phyloP scores from a whole-genome alignment of 31 red algal species.

The Odonthalia washingtoniensis region DNA sequence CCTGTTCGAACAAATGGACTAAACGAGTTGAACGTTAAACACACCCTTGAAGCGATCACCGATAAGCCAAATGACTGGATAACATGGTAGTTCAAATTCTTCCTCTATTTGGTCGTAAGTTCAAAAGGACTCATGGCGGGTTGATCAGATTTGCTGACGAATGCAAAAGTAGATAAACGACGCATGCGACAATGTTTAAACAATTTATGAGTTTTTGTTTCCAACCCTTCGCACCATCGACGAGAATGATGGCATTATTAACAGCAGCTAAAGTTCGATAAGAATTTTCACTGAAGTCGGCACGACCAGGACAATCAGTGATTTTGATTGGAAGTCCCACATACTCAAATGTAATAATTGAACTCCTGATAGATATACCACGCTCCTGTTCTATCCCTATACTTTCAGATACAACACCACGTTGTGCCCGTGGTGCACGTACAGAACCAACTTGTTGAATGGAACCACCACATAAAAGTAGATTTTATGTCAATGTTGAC shows the following conservation, averaged over 20 bases:
- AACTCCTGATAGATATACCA: conserved; percentile 90
- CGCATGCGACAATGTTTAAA: conserved; percentile 90
- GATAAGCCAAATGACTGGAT: conserved; percentile 86
- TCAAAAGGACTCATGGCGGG: conserved; percentile 85
- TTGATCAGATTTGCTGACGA: conserved; percentile 98
- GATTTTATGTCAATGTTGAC: conserved; percentile 95
- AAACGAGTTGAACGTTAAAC: conserved; percentile 58
- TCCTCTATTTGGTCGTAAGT: conserved; percentile 82
- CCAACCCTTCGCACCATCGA: conserved; percentile 92
- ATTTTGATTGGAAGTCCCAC: conserved; percentile 76
- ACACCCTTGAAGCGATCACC: conserved; percentile 84
- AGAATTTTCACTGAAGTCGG: conserved; percentile 93
- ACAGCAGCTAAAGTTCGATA: conserved; percentile 88
- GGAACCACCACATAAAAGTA: conserved; percentile 92
- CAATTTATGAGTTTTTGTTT: conserved; percentile 90
- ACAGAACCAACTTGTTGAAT: conserved; percentile 86
- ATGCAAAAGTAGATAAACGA: conserved; percentile 82
- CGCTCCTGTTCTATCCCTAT: conserved; percentile 95
- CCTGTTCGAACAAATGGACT: conserved; percentile 74
- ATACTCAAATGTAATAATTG: conserved; percentile 91
- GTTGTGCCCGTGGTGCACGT: conserved; percentile 60
- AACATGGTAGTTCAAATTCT: conserved; percentile 65
- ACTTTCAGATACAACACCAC: conserved; percentile 78
- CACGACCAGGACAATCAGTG: conserved; percentile 93
- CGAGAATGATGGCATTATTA: conserved; percentile 91